Base-by-base conservation (phyloP, 208 protist genomes). In the Borovskyia barvae region DNA sequence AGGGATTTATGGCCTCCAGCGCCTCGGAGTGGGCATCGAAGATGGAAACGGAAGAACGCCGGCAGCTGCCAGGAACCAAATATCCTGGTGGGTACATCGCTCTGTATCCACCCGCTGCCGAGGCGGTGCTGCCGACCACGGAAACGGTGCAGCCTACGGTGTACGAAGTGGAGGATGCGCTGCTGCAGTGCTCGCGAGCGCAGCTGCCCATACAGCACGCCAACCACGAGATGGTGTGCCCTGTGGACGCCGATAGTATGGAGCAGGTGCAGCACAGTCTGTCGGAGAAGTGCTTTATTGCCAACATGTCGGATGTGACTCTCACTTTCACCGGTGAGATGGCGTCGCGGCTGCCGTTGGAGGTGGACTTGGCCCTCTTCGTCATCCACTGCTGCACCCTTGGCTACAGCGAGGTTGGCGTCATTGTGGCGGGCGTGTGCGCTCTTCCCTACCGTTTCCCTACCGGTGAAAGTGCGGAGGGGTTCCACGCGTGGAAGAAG, bases 311-410 rank as follows among this genome's bases (percentile, higher is more conserved):
- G 19, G 70, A 66, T 37, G 46, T 74, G 51, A 72, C 53, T 42
- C 69, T 96, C 29, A 96, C 90, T 14, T 91, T 96, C 48, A 42
- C 80, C 2, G 90, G 90, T 29, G 90, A 96, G 75, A 81, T 92
- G 17, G 72, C 75, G 25, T 67, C 82, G 19, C 78, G 90, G 2
- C 59, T 96, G 39, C 86, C 90, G 25, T 62, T 93, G 9, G 75
- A 81, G 19, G 60, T 85, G 37, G 90, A 96, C 47, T 63, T 93
- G 49, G 60, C 85, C 7, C 73, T 77, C 60, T 80, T 90, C 57
- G 74, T 92, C 53, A 75, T 96, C 25, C 67, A 78, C 53, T 84
- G 86, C 52, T 87, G 80, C 65, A 78, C 73, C 6, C 24, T 92
- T n/a, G 90, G 90, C 15, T 61, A 93, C 42, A 82, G 80, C 43